These are phyloP conservation scores for Leucocoprinus sp. DNA, from an alignment of 768 basidiomycete genomes.

Conservation along the genomic window DNA sequence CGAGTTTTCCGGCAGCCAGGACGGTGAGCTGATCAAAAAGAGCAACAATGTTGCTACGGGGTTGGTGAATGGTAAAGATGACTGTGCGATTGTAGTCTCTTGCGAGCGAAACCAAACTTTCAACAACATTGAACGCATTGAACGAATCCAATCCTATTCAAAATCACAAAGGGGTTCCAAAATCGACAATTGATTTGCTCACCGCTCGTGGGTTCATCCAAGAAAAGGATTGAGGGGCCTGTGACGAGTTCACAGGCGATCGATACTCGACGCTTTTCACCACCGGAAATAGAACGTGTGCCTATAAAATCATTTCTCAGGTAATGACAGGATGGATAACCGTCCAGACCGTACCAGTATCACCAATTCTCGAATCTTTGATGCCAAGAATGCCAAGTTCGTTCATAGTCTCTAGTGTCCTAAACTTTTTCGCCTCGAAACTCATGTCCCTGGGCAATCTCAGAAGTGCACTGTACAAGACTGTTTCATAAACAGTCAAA, in stretches of 20 bases:
- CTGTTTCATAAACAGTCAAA: conserved; percentile 95
- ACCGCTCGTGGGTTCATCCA: conserved; percentile 98
- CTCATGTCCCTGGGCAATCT: conserved; percentile 94
- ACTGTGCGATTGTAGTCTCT: conserved; percentile 89
- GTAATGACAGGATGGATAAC: not conserved
- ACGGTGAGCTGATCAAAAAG: conserved; percentile 90
- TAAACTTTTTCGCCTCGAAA: conserved; percentile 85
- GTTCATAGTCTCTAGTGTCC: conserved; percentile 93
- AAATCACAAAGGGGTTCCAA: not conserved
- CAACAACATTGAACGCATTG: conserved; percentile 93
- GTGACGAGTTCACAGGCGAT: conserved; percentile 99
- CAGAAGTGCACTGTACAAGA: conserved; percentile 86
- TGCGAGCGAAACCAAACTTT: conserved; percentile 79
- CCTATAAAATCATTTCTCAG: conserved; percentile 32
- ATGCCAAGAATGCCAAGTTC: conserved; percentile 92
- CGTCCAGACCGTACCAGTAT: conserved; percentile 51
- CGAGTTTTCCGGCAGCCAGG: conserved; percentile 73
- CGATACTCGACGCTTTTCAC: conserved; percentile 93
- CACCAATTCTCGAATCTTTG: conserved; percentile 84
- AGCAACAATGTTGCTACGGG: conserved; percentile 93
- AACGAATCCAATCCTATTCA: conserved; percentile 79
- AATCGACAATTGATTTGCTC: conserved; percentile 18
- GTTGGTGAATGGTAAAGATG: conserved; percentile 97
- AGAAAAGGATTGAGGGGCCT: conserved; percentile 89
- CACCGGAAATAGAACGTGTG: conserved; percentile 88